Evolutionary conservation across 2,329 filamentous ascomycete genomes (phyloP).

Genomic region (Endothia cerciana): DNA sequence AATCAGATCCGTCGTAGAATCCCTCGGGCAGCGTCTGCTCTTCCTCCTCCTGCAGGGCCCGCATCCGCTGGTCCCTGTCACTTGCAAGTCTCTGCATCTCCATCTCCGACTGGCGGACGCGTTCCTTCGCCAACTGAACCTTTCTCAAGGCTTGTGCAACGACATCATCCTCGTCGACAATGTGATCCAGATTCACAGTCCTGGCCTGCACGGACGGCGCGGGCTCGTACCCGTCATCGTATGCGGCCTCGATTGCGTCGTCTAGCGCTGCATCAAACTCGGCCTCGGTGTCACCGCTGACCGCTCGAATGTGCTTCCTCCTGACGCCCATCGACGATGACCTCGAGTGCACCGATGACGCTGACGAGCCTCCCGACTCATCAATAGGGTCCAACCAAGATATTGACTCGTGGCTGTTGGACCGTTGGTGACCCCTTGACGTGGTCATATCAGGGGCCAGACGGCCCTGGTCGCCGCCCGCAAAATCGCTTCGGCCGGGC

Average conservation of each 20-base stretch:
- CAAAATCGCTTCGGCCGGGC: slow-evolving; percentile 43
- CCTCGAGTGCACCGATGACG: slow-evolving; percentile 80
- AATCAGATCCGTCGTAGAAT: slow-evolving; percentile 66
- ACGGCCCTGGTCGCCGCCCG: slow-evolving; percentile 35
- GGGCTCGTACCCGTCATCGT: slow-evolving; percentile 87
- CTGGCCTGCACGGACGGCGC: slow-evolving; percentile 51
- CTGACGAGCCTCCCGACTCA: slow-evolving; percentile 80
- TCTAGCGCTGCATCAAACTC: slow-evolving; percentile 95
- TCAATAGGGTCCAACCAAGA: slow-evolving; percentile 96
- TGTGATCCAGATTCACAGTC: slow-evolving; percentile 4
- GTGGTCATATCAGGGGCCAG: slow-evolving; percentile 30
- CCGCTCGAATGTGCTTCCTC: slow-evolving; percentile 69
- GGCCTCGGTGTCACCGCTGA: slow-evolving; percentile 77
- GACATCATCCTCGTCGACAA: slow-evolving; percentile 44
- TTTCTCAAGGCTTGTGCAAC: slow-evolving; percentile 63
- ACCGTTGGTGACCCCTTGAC: slow-evolving; percentile 51
- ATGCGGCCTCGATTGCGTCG: slow-evolving; percentile 93
- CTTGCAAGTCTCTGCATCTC: slow-evolving; percentile 68
- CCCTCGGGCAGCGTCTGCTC: slow-evolving; percentile 48
- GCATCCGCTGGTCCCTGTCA: slow-evolving; percentile 58
- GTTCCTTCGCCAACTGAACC: slow-evolving; percentile 76
- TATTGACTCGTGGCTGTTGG: slow-evolving; percentile 76
- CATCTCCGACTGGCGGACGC: slow-evolving; percentile 72
- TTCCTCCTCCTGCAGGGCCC: slow-evolving; percentile 51
- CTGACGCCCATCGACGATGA: slow-evolving; percentile 71